phyloP scores from a whole-genome alignment of 2,329 filamentous ascomycete species.

The Epichloe amarillans region DNA sequence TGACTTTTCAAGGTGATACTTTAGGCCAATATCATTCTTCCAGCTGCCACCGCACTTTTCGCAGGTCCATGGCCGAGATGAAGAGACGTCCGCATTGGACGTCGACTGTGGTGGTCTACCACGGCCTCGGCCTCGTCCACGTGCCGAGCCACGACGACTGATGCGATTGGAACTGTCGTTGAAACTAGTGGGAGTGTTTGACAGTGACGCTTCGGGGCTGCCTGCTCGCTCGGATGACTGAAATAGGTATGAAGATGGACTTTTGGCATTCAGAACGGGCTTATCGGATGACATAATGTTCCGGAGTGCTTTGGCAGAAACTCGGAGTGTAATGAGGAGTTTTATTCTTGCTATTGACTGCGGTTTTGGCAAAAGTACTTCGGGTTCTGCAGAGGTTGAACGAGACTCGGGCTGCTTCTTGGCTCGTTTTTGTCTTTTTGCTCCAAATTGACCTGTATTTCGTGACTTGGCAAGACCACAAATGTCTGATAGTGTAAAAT shows the following conservation, averaged over 20 bases:
- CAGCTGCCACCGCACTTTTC: constrained; percentile 39
- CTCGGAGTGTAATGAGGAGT: constrained; percentile 1
- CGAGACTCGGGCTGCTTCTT: background rate
- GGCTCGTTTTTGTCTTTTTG: background rate
- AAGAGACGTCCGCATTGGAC: constrained; percentile 7
- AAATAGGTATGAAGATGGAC: background rate
- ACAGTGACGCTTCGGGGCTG: background rate
- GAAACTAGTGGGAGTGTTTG: background rate
- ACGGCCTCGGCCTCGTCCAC: constrained; percentile 4
- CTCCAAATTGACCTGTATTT: background rate
- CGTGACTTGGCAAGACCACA: background rate
- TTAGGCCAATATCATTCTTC: constrained; percentile 45
- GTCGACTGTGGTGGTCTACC: constrained; percentile 4
- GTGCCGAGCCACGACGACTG: background rate
- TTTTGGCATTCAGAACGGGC: background rate
- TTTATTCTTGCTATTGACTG: background rate
- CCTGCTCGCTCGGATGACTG: background rate
- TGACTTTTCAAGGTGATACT: constrained; percentile 45
- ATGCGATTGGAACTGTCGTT: background rate
- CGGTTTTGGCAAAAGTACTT: background rate
- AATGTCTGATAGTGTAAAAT: background rate
- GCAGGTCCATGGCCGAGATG: constrained; percentile 28
- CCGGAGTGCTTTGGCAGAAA: constrained; percentile 2
- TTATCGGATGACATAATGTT: background rate
- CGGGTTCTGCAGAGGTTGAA: background rate